Evolutionary conservation across 192 early-diverging fungal genomes (phyloP), one percentile per base, ranked within the genome.

Genomic region (Linnemannia exigua): DNA sequence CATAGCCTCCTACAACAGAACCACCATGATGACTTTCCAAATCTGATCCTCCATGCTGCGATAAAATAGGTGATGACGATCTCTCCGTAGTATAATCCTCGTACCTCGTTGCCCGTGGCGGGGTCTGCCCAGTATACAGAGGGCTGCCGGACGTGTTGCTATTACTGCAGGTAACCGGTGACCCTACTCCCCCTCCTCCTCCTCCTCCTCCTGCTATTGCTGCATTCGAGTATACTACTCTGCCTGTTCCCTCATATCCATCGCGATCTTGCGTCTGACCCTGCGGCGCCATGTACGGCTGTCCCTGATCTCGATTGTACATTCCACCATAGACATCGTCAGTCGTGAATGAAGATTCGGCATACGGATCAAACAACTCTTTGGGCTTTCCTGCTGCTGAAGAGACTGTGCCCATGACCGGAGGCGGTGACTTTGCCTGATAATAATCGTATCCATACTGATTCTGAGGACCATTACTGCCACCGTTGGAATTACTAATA

Each of bases 21-120:
- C 74, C 66, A 25, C 74, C 44, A 68, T 75, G 83, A 6, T 74
- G 77, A 52, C 77, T 79, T 1, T 80, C 78, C 12, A 76, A 58
- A 35, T 86, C 78, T 4, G 84, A 86, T 50, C 78, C 54, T 58
- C 54, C 84, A 58, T 72, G 78, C 36, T 86, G 77, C 14, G 82
- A 84, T 37, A 66, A 74, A 20, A 72, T 76, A 0, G 83, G 79
- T 9, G 82, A 84, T 9, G 66, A 72, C 5, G 82, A 77, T 31
- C 82, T 74, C 36, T 47, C 77, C 5, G 51, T 67, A 5, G 44
- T 47, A 46, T 79, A 72, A 2, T 77, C 74, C 3, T 85, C 77
- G 50, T 79, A 72, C 35, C 69, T 73, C 35, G 58, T 33, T 37
- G 68, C 28, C 17, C 76, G 68, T 58, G 72, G 47, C 36, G 76